A percentile compares a stretch with the other conserved stretches of the same genome.
Evolutionary conservation across 2,329 filamentous ascomycete species (phyloP).

Genomic region (Ciborinia camelliae): DNA sequence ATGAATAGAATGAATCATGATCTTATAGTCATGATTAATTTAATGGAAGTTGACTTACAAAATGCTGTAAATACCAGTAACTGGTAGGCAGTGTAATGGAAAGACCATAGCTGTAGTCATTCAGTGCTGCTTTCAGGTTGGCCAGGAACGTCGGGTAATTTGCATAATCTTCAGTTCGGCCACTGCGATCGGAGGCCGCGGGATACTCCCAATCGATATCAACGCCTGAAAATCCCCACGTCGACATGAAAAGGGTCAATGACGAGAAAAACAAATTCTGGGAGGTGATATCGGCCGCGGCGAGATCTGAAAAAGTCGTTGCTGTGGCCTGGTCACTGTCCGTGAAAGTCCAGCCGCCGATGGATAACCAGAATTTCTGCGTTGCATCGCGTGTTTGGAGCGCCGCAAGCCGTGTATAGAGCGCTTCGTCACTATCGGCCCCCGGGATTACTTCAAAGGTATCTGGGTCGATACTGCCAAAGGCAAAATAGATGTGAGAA

Average conservation of each 20-base stretch:
- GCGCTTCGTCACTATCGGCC: slow-evolving; percentile 19
- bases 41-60: slow-evolving; percentile 24
- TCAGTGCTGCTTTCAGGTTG: slow-evolving; percentile 3
- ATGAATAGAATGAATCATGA: no score
- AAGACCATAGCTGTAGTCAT: slow-evolving; percentile 40
- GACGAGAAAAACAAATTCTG: not conserved
- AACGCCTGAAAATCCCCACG: not conserved
- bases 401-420: slow-evolving; percentile 32
- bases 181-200: slow-evolving; percentile 40
- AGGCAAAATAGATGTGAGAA: slow-evolving; percentile 41
- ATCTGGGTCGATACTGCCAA: slow-evolving; percentile 42
- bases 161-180: slow-evolving; percentile 38
- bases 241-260: slow-evolving; percentile 27
- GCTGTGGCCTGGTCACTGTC: slow-evolving; percentile 29
- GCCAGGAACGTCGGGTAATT: slow-evolving; percentile 36
- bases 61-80: slow-evolving; percentile 38
- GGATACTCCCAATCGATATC: not conserved
- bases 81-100: slow-evolving; percentile 37
- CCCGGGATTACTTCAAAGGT: slow-evolving; percentile 38
- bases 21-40: no score
- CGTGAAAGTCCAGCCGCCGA: not conserved
- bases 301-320: slow-evolving; percentile 32
- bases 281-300: not conserved
- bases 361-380: not conserved
- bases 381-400: slow-evolving; percentile 34